These are phyloP conservation scores for Suhomyces terraborum DNA, from an alignment of 1,139 yeast species.

Conservation along the genomic window DNA sequence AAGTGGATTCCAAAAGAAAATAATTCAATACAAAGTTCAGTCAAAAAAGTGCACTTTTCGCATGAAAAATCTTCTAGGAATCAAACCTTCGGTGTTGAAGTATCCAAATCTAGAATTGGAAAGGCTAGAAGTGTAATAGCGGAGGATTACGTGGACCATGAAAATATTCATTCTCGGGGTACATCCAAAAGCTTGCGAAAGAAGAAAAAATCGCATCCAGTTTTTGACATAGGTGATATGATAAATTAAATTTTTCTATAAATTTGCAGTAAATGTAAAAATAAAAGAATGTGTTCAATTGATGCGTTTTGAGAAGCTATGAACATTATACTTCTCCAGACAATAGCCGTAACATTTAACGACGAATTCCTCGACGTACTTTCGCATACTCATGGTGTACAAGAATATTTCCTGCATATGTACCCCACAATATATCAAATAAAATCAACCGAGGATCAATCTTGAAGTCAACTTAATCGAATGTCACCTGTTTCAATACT, in stretches of 20 bases:
- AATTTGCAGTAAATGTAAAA: too few species aligned
- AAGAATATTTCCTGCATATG: neutral
- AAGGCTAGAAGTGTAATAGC: neutral
- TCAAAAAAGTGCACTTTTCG: conserved; percentile 14
- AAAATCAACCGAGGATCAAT: conserved; percentile 5
- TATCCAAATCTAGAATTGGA: neutral
- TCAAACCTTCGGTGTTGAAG: neutral
- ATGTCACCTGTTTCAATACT: conserved; percentile 31
- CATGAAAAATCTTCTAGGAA: neutral
- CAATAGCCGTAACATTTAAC: neutral
- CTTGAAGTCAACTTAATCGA: too few species aligned
- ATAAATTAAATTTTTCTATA: too few species aligned
- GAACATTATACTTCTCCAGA: neutral
- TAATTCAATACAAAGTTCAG: conserved; percentile 45
- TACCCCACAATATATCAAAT: neutral
- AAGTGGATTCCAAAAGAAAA: conserved; percentile 68
- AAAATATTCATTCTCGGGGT: too few species aligned
- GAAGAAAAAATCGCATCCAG: too few species aligned
- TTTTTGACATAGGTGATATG: too few species aligned
- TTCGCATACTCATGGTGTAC: neutral
- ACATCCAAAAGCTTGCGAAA: too few species aligned
- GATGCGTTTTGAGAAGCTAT: too few species aligned
- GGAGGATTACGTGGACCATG: neutral
- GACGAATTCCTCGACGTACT: neutral
- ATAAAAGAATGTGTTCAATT: too few species aligned